These are phyloP conservation scores for Rosa lucieae DNA, from an alignment of 306 rosid genomes.

Conservation along the genomic window DNA sequence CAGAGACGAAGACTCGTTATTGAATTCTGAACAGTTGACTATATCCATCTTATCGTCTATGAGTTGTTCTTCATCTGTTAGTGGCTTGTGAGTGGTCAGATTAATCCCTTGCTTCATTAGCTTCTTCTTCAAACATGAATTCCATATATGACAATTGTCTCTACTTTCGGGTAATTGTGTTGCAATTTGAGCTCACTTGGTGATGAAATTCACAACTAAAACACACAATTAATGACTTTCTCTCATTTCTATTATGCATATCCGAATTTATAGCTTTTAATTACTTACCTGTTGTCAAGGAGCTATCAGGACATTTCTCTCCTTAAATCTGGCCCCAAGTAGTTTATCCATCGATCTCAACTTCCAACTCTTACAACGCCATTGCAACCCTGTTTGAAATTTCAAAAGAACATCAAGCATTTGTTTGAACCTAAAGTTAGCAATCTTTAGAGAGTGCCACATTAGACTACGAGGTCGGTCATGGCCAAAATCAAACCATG, in stretches of 20 bases:
- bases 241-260: constrained; percentile 11
- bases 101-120: constrained; percentile 92
- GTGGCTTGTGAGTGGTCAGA: constrained; percentile 83
- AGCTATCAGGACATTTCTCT: constrained; percentile 85
- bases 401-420: constrained; percentile 20
- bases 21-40: constrained; percentile 32
- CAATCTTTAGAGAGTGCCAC: too few relatives aligned
- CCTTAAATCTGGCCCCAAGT: constrained; percentile 85
- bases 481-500: too few relatives aligned
- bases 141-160: constrained; percentile 88
- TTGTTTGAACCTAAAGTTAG: neutral
- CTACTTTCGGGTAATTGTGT: constrained; percentile 94
- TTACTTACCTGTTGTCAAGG: constrained; percentile 70
- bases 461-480: too few relatives aligned
- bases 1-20: constrained; percentile 7
- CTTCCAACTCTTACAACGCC: constrained; percentile 94
- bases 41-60: constrained; percentile 36
- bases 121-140: constrained; percentile 92
- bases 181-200: constrained; percentile 98
- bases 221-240: neutral
- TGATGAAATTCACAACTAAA: constrained; percentile 1
- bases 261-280: neutral
- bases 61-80: constrained; percentile 30
- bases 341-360: constrained; percentile 78
- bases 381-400: constrained; percentile 58